These are phyloP conservation scores for Leavenworthia alabamica DNA, from an alignment of 345 rosid genomes.

Conservation along the genomic window DNA sequence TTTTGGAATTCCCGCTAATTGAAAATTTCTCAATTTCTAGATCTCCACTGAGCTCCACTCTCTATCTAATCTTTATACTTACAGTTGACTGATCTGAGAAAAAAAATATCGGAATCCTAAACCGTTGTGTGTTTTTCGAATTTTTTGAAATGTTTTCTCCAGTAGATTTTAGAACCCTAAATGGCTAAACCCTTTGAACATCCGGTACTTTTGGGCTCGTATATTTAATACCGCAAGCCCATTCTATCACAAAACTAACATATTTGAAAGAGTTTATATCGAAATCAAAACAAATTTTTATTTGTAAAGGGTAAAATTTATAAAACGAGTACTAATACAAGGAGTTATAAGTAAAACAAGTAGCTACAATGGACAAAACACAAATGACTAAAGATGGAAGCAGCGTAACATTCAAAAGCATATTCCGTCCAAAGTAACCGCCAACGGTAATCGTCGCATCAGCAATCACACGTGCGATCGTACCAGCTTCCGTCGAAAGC, in stretches of 20 bases:
- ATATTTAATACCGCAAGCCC: background rate
- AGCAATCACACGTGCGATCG: slow-evolving; percentile 87
- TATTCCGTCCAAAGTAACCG: slow-evolving; percentile 63
- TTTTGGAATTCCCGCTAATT: slow-evolving; percentile 24
- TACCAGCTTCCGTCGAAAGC: slow-evolving; percentile 93
- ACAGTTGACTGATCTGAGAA: background rate
- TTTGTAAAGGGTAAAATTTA: background rate
- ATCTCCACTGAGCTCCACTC: background rate
- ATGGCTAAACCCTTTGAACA: background rate
- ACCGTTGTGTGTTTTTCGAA: background rate
- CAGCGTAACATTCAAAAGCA: slow-evolving; percentile 70
- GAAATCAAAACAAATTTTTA: too few species aligned
- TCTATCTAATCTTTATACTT: too few species aligned
- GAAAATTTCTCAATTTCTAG: slow-evolving; percentile 1
- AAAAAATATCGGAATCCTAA: background rate
- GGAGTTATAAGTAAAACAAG: slow-evolving; percentile 83
- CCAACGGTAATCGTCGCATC: slow-evolving; percentile 81
- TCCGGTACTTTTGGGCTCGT: background rate
- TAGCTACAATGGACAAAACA: slow-evolving; percentile 65
- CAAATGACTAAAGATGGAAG: slow-evolving; percentile 81
- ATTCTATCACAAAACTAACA: background rate
- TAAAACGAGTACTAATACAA: slow-evolving; percentile 43
- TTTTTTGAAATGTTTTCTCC: too few species aligned
- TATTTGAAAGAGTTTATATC: too few species aligned
- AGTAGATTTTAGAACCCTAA: too few species aligned